Evolutionary conservation across 345 rosid species (phyloP), one percentile per base, ranked within the genome.

Genomic region (Sonneratia caseolaris): DNA sequence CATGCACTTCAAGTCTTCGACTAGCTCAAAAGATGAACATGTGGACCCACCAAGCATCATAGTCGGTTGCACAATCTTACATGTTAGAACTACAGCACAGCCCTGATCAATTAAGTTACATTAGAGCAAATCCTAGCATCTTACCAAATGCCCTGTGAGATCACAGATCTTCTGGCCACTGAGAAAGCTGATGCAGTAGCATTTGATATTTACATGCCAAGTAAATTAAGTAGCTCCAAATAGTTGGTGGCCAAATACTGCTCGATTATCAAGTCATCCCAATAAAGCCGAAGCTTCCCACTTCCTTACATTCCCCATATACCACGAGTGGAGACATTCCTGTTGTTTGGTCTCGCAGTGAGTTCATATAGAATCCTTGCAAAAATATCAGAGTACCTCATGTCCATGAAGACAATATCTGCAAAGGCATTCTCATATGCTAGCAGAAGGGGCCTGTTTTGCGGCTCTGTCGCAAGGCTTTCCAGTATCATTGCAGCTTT

Each of bases 401-500:
- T 83, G 45, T 95, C 98, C 42, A 89, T 87, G 81, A 95, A 90
- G 42, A 92, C 89, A 64, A 95, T 82, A 81, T 92, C 99, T 0
- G 97, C 97, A 76, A 95, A 95, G 37, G 98, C 84, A 72, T 95
- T 95, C 84, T 95, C 99, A 69, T 89, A 92, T 19, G 89, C 89
- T 24, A 95, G 80, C 59, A 95, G 76, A 71, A 86, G 73, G n/a
- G 79, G 75, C 81, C 92, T 79, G 85, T 90, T 95, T 80, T 92
- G 99, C 4, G 98, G 97, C 86, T 92, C 99, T 0, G 91, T 86
- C 42, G 90, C 98, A 35, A 92, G 89, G 80, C 89, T 91, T 86
- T 95, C 99, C 27, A 92, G 72, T 73, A 92, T 87, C 96, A 89
- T 92, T 40, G 99, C 93, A 53, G 96, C 97, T 85, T 95, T 95